Evolutionary conservation across 1,139 yeast species (phyloP).

Genomic region (Hemisphaericaspora xylofermentans): DNA sequence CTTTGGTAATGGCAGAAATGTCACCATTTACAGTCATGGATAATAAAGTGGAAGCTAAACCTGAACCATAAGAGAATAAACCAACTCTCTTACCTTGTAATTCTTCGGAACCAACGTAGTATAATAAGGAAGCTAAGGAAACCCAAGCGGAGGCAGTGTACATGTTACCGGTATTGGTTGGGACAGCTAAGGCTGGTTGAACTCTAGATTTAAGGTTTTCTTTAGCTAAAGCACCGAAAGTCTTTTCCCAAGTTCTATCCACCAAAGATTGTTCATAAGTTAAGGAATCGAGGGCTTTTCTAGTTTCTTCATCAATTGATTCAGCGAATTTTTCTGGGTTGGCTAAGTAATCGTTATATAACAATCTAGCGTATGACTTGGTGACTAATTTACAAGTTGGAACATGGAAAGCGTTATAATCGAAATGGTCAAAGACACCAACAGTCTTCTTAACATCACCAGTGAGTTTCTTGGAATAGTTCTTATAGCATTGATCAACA

Average conservation of each 20-base stretch:
- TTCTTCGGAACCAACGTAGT: slow-evolving; percentile 69
- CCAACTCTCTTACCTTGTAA: slow-evolving; percentile 86
- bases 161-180: slow-evolving; percentile 98
- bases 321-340: slow-evolving; percentile 62
- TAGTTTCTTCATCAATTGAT: slow-evolving; percentile 53
- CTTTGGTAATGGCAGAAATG: slow-evolving; percentile 62
- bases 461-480: slow-evolving; percentile 78
- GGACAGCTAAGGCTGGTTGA: slow-evolving; percentile 76
- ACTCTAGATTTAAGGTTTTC: slow-evolving; percentile 68
- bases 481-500: slow-evolving; percentile 78
- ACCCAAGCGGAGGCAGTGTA: slow-evolving; percentile 95
- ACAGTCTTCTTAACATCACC: slow-evolving; percentile 55
- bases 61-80: slow-evolving; percentile 96
- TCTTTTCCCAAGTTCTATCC: slow-evolving; percentile 82
- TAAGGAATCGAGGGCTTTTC: slow-evolving; percentile 50
- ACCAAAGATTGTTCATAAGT: slow-evolving; percentile 77
- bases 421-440: slow-evolving; percentile 72
- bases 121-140: slow-evolving; percentile 77
- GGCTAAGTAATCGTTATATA: slow-evolving; percentile 81
- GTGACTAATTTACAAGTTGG: slow-evolving; percentile 96
- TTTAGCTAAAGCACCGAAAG: slow-evolving; percentile 79
- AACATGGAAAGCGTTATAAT: slow-evolving; percentile 95
- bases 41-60: slow-evolving; percentile 89
- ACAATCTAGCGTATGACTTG: slow-evolving; percentile 89
- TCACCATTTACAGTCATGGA: slow-evolving; percentile 83